These are phyloP conservation scores for Asparagopsis taxiformis DNA, from an alignment of 31 red algal genomes.

Conservation along the genomic window DNA sequence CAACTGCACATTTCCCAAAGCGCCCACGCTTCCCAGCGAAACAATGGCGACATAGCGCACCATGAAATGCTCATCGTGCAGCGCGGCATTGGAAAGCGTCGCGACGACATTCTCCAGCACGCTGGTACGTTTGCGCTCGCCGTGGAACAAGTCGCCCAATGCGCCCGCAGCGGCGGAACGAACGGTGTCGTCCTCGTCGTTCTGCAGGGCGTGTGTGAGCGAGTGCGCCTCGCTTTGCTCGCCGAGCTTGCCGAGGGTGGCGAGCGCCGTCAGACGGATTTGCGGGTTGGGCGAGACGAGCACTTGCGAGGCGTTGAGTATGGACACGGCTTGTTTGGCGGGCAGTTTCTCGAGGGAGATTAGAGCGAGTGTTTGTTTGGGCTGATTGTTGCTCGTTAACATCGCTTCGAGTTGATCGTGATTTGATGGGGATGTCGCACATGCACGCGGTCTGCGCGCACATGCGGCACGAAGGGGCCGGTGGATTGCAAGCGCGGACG, in stretches of 20 bases:
- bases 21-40: constrained; percentile 38
- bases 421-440: neutral
- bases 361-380: constrained; percentile 7
- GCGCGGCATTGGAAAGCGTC: constrained; percentile 11
- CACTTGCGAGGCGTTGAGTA: constrained; percentile 10
- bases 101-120: constrained; percentile 14
- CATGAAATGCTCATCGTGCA: constrained; percentile 58
- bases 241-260: constrained; percentile 20
- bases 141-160: constrained; percentile 39
- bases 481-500: constrained; percentile 15
- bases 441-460: constrained; percentile 2
- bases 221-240: neutral
- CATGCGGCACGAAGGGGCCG: constrained; percentile 36
- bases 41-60: constrained; percentile 47
- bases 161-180: constrained; percentile 10
- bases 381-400: neutral
- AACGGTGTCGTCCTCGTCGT: constrained; percentile 16
- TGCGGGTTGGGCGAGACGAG: constrained; percentile 7
- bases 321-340: neutral
- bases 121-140: too few relatives aligned
- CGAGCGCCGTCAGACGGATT: constrained; percentile 10
- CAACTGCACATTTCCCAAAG: neutral
- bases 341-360: constrained; percentile 2
- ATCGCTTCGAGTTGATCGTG: neutral
- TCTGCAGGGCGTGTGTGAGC: neutral